Evolutionary conservation across 768 basidiomycete genomes (phyloP).

Genomic region (Lentinula raphanica): DNA sequence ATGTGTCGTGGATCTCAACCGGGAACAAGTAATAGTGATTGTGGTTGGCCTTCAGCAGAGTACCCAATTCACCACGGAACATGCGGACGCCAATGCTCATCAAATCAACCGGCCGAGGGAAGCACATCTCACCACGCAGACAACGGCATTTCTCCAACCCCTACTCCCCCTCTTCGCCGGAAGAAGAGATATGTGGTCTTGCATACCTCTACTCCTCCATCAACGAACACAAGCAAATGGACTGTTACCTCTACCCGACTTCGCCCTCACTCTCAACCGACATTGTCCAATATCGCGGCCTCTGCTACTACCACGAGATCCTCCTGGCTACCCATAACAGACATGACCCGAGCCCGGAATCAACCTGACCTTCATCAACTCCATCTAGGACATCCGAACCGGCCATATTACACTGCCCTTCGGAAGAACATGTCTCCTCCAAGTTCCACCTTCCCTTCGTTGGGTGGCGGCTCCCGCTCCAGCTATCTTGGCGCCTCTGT

Average conservation of each 20-base stretch:
- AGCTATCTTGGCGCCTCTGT: not conserved
- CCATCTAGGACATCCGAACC: not conserved
- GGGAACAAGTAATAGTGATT: too few species aligned
- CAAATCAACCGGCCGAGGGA: not conserved
- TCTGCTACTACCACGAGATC: not conserved
- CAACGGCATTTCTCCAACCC: not conserved
- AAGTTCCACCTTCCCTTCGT: not conserved
- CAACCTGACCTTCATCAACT: not conserved
- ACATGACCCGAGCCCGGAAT: not conserved
- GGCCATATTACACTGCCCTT: constrained; percentile 6
- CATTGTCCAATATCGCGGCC: not conserved
- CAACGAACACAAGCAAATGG: not conserved
- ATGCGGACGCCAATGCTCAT: not conserved
- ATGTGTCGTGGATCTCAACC: too few species aligned
- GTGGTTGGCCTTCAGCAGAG: too few species aligned
- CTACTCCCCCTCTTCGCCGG: not conserved
- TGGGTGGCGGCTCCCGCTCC: too few species aligned
- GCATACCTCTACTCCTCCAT: constrained; percentile 1
- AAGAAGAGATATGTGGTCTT: constrained; percentile 3
- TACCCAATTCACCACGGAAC: not conserved
- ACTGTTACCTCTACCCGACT: not conserved
- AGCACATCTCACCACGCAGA: not conserved
- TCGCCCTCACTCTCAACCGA: constrained; percentile 2
- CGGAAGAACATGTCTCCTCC: constrained; percentile 2
- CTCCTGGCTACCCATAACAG: not conserved